Evolutionary conservation across 257 asterid species (phyloP), one percentile per base, ranked within the genome.

Genomic region (Eucommia ulmoides): DNA sequence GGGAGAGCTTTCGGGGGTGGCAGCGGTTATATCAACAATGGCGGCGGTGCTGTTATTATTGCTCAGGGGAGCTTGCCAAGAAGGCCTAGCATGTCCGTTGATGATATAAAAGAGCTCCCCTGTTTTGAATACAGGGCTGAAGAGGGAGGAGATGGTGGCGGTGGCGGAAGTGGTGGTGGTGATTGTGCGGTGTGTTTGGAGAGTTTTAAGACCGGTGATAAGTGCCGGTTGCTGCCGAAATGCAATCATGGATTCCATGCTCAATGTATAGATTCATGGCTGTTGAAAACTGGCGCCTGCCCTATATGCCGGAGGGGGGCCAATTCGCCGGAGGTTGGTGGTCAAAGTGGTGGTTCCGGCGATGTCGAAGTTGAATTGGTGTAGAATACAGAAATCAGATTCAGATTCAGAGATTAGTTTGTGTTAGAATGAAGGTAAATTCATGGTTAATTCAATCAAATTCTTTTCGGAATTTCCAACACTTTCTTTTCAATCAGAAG

Each of bases 181-280:
- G 86, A 70, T 0, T 83, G 94, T 65, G 75, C 78, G 16, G 87
- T 83, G 22, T 83, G 94, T 26, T 60, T 80, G 69, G 94, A 83
- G 52, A 62, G 25, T 20, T 77, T 74, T 50, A 64, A 25, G 44
- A 51, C 8, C 29, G 94, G 94, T 53, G 91, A 83, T 11, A 73
- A 58, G 55, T 83, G 94, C 63, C 72, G 84, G 45, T 24, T 64
- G 35, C 51, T 83, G 73, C 82, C 84, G 0, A 62, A 54, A 7
- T 83, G 94, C 3, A 56, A 47, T 1, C 91, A 83, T 21, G 33
- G 67, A 29, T 83, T 79, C 44, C 94, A 83, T 68, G 76, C 57
- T 33, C 72, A 62, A 5, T 83, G 94, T 45, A 70, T 83, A 26
- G 94, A 80, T 68, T 66, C 71, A 3, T 83, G 94, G 94, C 69